Base-by-base conservation (phyloP, 768 basidiomycete genomes). In the Polyporus arcularius region DNA sequence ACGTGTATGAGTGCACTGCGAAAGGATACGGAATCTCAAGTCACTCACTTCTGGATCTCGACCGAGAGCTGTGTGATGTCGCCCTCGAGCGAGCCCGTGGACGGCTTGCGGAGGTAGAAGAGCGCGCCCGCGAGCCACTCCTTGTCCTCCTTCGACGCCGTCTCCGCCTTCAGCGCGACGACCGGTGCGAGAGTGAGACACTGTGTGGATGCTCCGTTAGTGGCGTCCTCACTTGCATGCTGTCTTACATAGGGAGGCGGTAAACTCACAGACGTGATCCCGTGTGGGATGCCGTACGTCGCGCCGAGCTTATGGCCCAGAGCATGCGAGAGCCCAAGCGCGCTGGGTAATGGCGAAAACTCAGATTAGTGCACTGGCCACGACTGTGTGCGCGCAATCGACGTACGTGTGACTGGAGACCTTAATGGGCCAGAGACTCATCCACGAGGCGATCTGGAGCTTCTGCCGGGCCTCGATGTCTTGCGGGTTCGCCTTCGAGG, bases 291-390 rank as follows among this genome's bases (percentile, higher is more conserved):
- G 53, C 79, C 74, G 67, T 92, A 93, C 45, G 78, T 76, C 16
- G 89, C 89, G 3, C 90, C 90, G 11, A 90, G 79, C 67, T 80
- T 85, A 70, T 91, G 88, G 4, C 90, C 89, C 4, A 93, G 79
- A 3, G 85, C 75, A 72, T 93, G 91, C 30, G 90, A 92, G 18
- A 92, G 76, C 30, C 90, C 90, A n/a, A 89, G 68, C 5, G 88
- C 73, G 67, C 85, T 90, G 64, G 18, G 8, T 39, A 11, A 11
- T 49, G 41, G 48, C 9, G 28, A 54, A 12, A 4, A 15, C 16
- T 5, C 15, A 38, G 10, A 46, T 12, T 21, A 10, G 47, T 43
- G n/a, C n/a, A n/a, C 1, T 7, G 28, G 10, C 4, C 4, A 42
- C 0, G 14, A n/a, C 41, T 42, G 4, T 12, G 40, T 40, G 40